Base-by-base conservation (phyloP, 352 stramenopile species). In the Phytophthora pluvialis region DNA sequence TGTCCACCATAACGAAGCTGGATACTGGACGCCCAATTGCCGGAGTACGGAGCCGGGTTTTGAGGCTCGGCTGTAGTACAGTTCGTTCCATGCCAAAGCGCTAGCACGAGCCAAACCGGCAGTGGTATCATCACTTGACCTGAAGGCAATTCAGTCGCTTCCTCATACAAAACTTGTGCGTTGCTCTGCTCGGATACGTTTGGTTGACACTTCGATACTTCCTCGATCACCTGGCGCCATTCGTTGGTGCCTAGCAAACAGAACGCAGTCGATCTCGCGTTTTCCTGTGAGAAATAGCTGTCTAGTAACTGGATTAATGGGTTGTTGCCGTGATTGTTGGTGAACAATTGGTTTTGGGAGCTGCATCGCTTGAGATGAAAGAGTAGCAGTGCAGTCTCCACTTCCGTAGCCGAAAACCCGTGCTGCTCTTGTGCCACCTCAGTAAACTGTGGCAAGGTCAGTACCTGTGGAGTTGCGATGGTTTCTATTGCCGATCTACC, bases 311-410 rank as follows among this genome's bases (percentile, higher is more conserved):
- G 15, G 8, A 16, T 0, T 12, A 59, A 32, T 16, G 16, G 21
- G 6, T 36, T 1, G 31, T 28, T 15, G n/a, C 9, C 10, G 31
- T 35, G 10, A 7, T 35, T 35, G 31, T 4, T 8, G 7, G 2
- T 11, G 12, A 21, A 29, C n/a, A 3, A 26, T 15, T 25, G 16
- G 21, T 31, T 3, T 12, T 51, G 25, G 15, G 15, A 36, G 26
- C 6, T 45, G n/a, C 35, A 45, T 5, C 38, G 36, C 5, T 44
- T 47, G 18, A 80, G 28, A 29, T 73, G 53, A 15, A 78, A 70
- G 16, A 74, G n/a, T n/a, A 71, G 33, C 18, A 70, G 61, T 6
- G 61, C 28, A 8, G 75, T 52, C 31, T 78, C 60, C 21, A 78
- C 10, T 13, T 72, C 59, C 2, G 66, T 15, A 2, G 32, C 18